Evolutionary conservation across 345 rosid species (phyloP).

Genomic region (Barbarea vulgaris): DNA sequence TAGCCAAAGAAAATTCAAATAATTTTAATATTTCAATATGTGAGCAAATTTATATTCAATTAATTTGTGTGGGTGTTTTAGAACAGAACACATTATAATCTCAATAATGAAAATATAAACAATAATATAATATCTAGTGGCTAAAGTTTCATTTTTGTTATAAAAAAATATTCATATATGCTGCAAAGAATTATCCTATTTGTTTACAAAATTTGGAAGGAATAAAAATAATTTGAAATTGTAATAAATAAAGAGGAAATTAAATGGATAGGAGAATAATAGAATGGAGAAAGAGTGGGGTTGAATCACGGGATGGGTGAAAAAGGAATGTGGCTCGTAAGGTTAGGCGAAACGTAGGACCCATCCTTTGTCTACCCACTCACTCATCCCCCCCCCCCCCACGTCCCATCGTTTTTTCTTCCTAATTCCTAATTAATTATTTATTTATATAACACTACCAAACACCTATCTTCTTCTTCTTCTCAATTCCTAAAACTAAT

Average conservation of each 20-base stretch:
- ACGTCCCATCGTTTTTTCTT: constrained; percentile 2
- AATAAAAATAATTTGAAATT: background rate
- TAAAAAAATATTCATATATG: background rate
- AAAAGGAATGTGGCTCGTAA: constrained; percentile 20
- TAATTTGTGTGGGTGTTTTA: too few relatives aligned
- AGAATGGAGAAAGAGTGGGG: constrained; percentile 30
- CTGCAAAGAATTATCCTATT: background rate
- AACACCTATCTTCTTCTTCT: background rate
- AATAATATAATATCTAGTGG: background rate
- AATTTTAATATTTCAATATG: too few relatives aligned
- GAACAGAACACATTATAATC: too few relatives aligned
- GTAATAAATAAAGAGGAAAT: background rate
- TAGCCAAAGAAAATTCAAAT: too few relatives aligned
- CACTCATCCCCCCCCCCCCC: constrained; percentile 10
- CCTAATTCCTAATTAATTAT: background rate
- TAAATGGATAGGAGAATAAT: constrained; percentile 12
- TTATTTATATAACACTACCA: background rate
- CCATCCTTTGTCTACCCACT: constrained; percentile 30
- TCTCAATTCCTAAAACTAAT: background rate
- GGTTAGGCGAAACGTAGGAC: constrained; percentile 32
- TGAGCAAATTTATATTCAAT: too few relatives aligned
- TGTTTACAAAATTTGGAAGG: background rate
- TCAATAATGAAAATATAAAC: background rate
- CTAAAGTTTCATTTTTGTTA: background rate
- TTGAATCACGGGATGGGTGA: constrained; percentile 23